Evolutionary conservation across 148 eudicot genomes (phyloP).

Genomic region (Cornus kousa): DNA sequence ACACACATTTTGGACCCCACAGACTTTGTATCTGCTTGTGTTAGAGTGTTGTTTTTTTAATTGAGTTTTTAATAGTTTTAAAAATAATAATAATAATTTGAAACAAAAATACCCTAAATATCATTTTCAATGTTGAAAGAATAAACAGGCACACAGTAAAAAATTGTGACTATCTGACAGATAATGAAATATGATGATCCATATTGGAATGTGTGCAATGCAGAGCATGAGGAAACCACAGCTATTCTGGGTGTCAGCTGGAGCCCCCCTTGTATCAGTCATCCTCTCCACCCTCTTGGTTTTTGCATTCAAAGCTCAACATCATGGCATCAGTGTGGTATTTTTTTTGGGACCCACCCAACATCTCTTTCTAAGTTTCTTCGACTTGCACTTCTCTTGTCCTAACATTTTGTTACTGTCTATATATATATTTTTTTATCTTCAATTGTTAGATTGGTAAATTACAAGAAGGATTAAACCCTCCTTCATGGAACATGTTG

Average conservation of each 20-base stretch:
- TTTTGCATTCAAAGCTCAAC: slow-evolving; percentile 52
- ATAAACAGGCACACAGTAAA: no score
- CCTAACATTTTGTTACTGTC: not conserved
- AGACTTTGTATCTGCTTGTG: no score
- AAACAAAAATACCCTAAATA: no score
- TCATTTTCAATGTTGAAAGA: no score
- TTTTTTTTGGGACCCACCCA: slow-evolving; percentile 12
- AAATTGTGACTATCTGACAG: not conserved
- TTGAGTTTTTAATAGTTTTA: no score
- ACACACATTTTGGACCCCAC: no score
- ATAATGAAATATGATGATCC: not conserved
- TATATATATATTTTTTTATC: no score
- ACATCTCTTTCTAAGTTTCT: not conserved
- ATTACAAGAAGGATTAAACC: slow-evolving; percentile 59
- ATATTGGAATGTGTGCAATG: slow-evolving; percentile 2
- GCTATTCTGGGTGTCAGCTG: slow-evolving; percentile 70
- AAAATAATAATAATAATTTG: no score
- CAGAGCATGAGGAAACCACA: slow-evolving; percentile 57
- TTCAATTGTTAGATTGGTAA: slow-evolving; percentile 51
- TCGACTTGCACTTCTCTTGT: not conserved
- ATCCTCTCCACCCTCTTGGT: slow-evolving; percentile 49
- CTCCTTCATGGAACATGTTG: slow-evolving; percentile 64
- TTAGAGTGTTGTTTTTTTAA: no score
- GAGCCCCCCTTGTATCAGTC: slow-evolving; percentile 65
- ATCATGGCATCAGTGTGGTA: slow-evolving; percentile 58